Base-by-base conservation (phyloP, 345 rosid species). In the Heritiera fomes region DNA sequence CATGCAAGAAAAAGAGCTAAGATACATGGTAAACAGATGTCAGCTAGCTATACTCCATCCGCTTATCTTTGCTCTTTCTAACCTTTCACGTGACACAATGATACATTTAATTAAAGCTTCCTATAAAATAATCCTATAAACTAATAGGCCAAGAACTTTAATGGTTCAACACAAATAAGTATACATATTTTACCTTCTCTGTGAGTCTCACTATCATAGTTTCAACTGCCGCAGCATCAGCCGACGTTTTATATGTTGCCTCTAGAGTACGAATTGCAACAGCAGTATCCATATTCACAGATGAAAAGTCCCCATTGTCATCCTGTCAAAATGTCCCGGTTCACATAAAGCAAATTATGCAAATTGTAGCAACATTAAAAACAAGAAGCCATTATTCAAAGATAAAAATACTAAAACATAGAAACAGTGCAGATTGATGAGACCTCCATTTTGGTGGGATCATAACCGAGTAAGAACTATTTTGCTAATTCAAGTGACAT, bases 281-380 rank as follows among this genome's bases (percentile, higher is more conserved):
- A 82, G 97, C 98, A 75, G 98, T 96, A 81, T 96, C 97, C 99
- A 96, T 96, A 85, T 96, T 96, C 84, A 94, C 99, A 0, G 99
- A 82, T 69, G 99, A 94, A 78, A 96, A 94, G 83, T 96, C 98
- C 32, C 98, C 99, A 77, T 91, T 91, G 85, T 94, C 98, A 84
- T 94, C 99, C 99, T 96, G 87, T 59, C 64, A 78, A 13, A 61
- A 47, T 59, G 66, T 55, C 53, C 68, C 59, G 65, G 69, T 9
- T 62, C 71, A 71, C n/a, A n/a, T 34, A 38, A 8, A 64, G 58
- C 34, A 47, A 58, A 41, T 56, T 58, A 32, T 18, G 34, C 46
- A 41, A 56, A 34, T 50, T 14, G 58, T 38, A 52, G 47, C 4
- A 66, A 76, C 18, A 32, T 6, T 20, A 78, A 55, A 41, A 23